phyloP scores from a whole-genome alignment of 192 early-diverging fungal genomes.

The Rhizophlyctis rosea region DNA sequence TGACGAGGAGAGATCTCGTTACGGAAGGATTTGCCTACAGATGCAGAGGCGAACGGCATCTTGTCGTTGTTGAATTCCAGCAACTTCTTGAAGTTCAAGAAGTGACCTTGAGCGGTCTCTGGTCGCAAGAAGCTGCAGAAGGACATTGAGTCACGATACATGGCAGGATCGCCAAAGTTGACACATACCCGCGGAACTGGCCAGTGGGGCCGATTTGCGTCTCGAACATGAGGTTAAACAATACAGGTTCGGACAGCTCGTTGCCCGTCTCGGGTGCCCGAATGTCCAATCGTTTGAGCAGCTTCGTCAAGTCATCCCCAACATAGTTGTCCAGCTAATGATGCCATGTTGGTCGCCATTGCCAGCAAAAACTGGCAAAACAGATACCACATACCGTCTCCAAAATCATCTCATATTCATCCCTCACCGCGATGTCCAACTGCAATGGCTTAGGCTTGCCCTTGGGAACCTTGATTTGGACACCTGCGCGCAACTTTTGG shows the following conservation, averaged over 20 bases:
- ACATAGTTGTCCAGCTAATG: constrained; percentile 90
- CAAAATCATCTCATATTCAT: constrained; percentile 80
- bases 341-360: neutral
- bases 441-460: constrained; percentile 55
- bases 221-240: constrained; percentile 99
- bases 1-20: constrained; percentile 97
- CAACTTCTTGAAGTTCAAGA: constrained; percentile 95
- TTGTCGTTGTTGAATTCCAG: constrained; percentile 97
- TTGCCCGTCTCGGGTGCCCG: constrained; percentile 90
- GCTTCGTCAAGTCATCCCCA: constrained; percentile 77
- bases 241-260: constrained; percentile 80
- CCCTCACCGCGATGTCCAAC: constrained; percentile 57
- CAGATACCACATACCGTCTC: constrained; percentile 59
- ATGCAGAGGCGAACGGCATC: constrained; percentile 99
- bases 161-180: neutral
- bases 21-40: constrained; percentile 96
- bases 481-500: constrained; percentile 32
- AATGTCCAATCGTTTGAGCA: constrained; percentile 83
- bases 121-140: constrained; percentile 79
- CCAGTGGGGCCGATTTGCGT: constrained; percentile 98
- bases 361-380: too few relatives aligned
- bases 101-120: constrained; percentile 99
- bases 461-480: constrained; percentile 29
- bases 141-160: constrained; percentile 9
- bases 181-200: constrained; percentile 72